A percentile compares a stretch with the other conserved stretches of the same genome.
phyloP scores from a whole-genome alignment of 257 asterid species.

The Anisodus acutangulus region DNA sequence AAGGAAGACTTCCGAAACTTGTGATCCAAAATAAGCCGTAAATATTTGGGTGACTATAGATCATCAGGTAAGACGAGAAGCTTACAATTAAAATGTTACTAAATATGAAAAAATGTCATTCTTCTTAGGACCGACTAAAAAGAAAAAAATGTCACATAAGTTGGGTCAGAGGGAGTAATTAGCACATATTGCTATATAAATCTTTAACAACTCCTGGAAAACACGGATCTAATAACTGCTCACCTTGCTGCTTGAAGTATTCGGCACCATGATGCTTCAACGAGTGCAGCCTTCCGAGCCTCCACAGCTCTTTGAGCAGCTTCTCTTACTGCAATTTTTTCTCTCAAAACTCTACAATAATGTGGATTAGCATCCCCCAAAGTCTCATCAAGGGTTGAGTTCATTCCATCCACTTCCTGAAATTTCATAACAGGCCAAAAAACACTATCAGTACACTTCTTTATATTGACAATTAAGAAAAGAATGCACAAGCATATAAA shows the following conservation, averaged over 20 bases:
- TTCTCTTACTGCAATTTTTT: conserved; percentile 89
- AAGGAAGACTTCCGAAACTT: too few relatives aligned
- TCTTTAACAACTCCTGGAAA: background rate
- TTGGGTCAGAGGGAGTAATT: too few relatives aligned
- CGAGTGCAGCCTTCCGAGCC: conserved; percentile 87
- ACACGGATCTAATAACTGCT: background rate
- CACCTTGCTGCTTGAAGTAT: conserved; percentile 91
- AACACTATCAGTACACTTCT: background rate
- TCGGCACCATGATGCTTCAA: conserved; percentile 97
- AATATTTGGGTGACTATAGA: too few relatives aligned
- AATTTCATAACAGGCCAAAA: conserved; percentile 10
- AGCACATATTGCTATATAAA: background rate
- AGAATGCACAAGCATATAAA: conserved; percentile 21
- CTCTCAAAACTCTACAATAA: conserved; percentile 76
- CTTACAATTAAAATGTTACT: too few relatives aligned
- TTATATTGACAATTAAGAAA: background rate
- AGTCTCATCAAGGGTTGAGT: conserved; percentile 91
- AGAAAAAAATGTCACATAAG: too few relatives aligned
- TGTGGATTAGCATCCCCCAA: conserved; percentile 92
- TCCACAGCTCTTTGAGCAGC: conserved; percentile 89
- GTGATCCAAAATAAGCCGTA: too few relatives aligned
- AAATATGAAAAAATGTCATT: too few relatives aligned
- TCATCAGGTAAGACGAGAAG: too few relatives aligned
- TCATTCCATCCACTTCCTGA: conserved; percentile 92
- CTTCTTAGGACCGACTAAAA: too few relatives aligned